Base-by-base conservation (phyloP, 257 asterid species). In the Fraxinus anomala region DNA sequence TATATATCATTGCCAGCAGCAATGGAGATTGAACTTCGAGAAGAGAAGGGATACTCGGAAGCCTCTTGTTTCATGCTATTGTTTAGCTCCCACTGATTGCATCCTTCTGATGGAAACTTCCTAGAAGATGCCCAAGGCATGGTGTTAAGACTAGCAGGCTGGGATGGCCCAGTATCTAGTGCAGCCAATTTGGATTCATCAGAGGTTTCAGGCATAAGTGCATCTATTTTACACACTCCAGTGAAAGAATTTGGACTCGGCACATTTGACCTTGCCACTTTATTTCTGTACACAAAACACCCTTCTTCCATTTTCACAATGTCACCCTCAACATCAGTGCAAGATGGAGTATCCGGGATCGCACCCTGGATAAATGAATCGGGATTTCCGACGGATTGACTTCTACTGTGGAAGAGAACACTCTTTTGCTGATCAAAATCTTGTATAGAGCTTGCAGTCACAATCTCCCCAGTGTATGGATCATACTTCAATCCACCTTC, bases 401-500 rank as follows among this genome's bases (percentile, higher is more conserved):
- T 76, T 79, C 85, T 78, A 59, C 73, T 68, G 16, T 88, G 79
- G 34, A 75, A 37, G 63, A 49, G 73, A 17, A 31, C 37, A 59
- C 72, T n/a, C 37, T 74, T 82, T 39, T 69, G 81, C 51, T 86
- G 21, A 70, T 86, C 89, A 16, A 74, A 79, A 59, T 87, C 86
- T 63, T 85, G 89, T 77, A 72, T 75, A 40, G 91, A 83, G 63
- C 92, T 77, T 56, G 84, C 79, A 51, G 92, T 82, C 77, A 89
- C 83, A 47, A 91, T 77, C 28, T 85, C 92, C 16, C 91, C 91
- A n/a, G 82, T 78, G 69, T 82, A 39, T 39, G 92, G 84, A 83
- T 94, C 92, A 72, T 88, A 91, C 87, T 86, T 89, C 67, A 94
- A 73, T 78, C 90, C 96, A 68, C 92, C 96, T 83, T 87, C 96